Evolutionary conservation across 805 yeast species (phyloP).

Genomic region (Starmerella floris): DNA sequence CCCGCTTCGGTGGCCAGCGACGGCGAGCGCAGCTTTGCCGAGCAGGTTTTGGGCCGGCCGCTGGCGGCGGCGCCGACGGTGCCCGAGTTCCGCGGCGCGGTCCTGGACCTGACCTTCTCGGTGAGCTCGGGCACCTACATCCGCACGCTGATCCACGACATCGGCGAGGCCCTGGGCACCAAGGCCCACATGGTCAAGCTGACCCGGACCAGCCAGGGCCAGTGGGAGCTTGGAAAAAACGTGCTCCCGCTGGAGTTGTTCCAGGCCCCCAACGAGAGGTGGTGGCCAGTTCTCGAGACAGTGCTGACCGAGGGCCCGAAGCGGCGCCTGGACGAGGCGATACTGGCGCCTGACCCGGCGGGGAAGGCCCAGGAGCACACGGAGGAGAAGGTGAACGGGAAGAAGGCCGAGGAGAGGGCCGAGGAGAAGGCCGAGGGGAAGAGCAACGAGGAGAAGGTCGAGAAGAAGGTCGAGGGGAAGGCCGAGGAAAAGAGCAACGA

Average conservation of each 20-base stretch:
- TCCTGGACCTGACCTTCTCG: slow-evolving; percentile 56
- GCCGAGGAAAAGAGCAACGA: too few species aligned
- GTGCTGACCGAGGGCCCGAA: slow-evolving; percentile 30
- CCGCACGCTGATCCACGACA: slow-evolving; percentile 76
- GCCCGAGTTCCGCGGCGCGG: slow-evolving; percentile 20
- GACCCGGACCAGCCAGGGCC: slow-evolving; percentile 60
- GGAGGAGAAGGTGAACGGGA: background rate
- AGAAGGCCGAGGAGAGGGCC: too few species aligned
- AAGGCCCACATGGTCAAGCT: slow-evolving; percentile 82
- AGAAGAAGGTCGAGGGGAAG: too few species aligned
- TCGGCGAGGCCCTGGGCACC: slow-evolving; percentile 67
- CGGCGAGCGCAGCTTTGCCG: slow-evolving; percentile 28
- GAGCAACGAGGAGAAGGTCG: too few species aligned
- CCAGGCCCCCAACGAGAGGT: slow-evolving; percentile 43
- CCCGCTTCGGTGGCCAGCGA: slow-evolving; percentile 28
- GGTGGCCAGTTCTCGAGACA: slow-evolving; percentile 35
- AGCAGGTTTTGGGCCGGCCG: slow-evolving; percentile 4
- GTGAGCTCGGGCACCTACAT: slow-evolving; percentile 95
- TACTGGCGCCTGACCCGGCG: background rate
- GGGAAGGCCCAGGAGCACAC: too few species aligned
- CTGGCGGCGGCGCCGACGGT: slow-evolving; percentile 1
- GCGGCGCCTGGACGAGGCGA: slow-evolving; percentile 2
- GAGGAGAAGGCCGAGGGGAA: too few species aligned
- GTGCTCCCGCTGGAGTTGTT: slow-evolving; percentile 55
- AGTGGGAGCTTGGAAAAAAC: slow-evolving; percentile 62